Evolutionary conservation across 2,329 filamentous ascomycete species (phyloP).

Genomic region (Neurospora sp.): DNA sequence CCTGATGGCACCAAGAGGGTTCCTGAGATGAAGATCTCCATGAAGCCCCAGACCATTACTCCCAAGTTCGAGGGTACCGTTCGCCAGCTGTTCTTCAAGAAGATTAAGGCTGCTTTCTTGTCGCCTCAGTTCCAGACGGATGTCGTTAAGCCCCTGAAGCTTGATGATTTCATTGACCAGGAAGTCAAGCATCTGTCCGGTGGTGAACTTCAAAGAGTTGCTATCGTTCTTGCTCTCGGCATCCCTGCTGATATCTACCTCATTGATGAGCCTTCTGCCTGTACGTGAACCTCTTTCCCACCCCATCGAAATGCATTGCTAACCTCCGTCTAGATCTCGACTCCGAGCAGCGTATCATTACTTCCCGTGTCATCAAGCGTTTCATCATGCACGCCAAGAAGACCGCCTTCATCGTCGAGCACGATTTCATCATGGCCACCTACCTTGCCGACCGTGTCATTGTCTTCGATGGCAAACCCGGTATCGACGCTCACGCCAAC

Average conservation of each 20-base stretch:
- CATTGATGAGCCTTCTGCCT: slow-evolving; percentile 94
- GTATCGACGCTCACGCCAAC: slow-evolving; percentile 79
- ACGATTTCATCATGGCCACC: slow-evolving; percentile 96
- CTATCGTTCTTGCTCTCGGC: slow-evolving; percentile 88
- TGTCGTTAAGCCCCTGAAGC: slow-evolving; percentile 97
- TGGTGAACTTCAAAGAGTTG: slow-evolving; percentile 92
- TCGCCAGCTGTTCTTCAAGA: slow-evolving; percentile 98
- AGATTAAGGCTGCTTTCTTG: slow-evolving; percentile 94
- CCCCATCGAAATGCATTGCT: background rate
- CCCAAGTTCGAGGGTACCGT: slow-evolving; percentile 97
- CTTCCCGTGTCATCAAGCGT: slow-evolving; percentile 94
- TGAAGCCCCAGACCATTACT: slow-evolving; percentile 99
- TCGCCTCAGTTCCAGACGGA: slow-evolving; percentile 98
- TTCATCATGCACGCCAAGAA: slow-evolving; percentile 99
- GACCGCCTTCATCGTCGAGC: slow-evolving; percentile 97
- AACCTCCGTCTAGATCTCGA: slow-evolving; percentile 56
- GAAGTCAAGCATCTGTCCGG: slow-evolving; percentile 98
- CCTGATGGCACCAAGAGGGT: slow-evolving; percentile 71
- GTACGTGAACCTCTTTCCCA: slow-evolving; percentile 7
- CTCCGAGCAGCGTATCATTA: slow-evolving; percentile 97
- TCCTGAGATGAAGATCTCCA: slow-evolving; percentile 92
- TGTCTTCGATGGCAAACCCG: slow-evolving; percentile 92
- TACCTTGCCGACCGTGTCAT: slow-evolving; percentile 83
- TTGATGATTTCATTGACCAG: slow-evolving; percentile 98
- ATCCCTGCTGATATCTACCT: slow-evolving; percentile 96